phyloP scores from a whole-genome alignment of 2,329 filamentous ascomycete genomes.

The Ceratocystis papillata region DNA sequence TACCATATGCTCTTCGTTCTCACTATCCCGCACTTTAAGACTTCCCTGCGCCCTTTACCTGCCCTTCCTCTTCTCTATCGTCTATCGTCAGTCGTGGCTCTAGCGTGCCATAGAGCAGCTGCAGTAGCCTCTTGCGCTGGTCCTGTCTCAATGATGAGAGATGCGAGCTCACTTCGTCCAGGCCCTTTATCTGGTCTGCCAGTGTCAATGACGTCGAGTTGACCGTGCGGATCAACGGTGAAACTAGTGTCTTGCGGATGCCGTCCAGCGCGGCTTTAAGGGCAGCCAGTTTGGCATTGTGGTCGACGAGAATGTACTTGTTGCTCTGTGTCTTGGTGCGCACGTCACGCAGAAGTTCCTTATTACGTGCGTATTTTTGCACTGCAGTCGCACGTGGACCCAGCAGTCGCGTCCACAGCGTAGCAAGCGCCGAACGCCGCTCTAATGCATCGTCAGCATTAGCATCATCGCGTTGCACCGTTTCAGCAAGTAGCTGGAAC shows the following conservation, averaged over 20 bases:
- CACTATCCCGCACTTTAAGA: neutral
- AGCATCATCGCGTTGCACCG: constrained; percentile 71
- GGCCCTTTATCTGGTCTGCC: constrained; percentile 73
- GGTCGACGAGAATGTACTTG: constrained; percentile 74
- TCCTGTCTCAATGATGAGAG: constrained; percentile 62
- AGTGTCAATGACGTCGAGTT: constrained; percentile 50
- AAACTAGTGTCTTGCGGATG: constrained; percentile 72
- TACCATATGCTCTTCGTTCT: too few relatives aligned
- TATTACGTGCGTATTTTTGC: constrained; percentile 89
- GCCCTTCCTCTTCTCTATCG: constrained; percentile 20
- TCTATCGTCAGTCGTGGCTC: constrained; percentile 31
- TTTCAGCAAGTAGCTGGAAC: constrained; percentile 77
- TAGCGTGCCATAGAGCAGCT: constrained; percentile 57
- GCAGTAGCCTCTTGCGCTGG: constrained; percentile 75
- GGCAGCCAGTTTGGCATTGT: constrained; percentile 72
- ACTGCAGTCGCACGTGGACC: constrained; percentile 63
- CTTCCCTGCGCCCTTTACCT: neutral
- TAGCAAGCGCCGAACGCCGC: constrained; percentile 70
- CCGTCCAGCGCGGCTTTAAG: constrained; percentile 80
- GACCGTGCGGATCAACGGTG: constrained; percentile 63
- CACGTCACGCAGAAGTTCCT: constrained; percentile 64
- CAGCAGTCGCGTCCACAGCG: constrained; percentile 75
- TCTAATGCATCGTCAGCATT: constrained; percentile 57
- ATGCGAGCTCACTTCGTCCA: constrained; percentile 70
- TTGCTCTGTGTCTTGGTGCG: constrained; percentile 75